Base-by-base conservation (phyloP, 1,284 basidiomycete genomes). In the Boletus smithii region DNA sequence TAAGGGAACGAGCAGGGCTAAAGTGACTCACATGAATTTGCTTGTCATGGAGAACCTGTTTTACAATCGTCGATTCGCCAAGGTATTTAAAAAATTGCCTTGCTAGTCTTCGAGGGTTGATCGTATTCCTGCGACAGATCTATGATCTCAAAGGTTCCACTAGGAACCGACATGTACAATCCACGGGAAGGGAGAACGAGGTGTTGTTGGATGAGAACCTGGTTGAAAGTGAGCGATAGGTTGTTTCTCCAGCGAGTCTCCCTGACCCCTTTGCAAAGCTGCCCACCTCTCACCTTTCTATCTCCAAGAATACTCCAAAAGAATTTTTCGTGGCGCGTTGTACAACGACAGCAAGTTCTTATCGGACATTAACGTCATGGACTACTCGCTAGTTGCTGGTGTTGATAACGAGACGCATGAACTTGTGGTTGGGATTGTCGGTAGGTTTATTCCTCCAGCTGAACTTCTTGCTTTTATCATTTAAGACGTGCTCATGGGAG, bases 11-110 rank as follows among this genome's bases (percentile, higher is more conserved):
- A 79, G 73, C 39, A 86, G 80, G 61, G 80, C 85, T 3, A 91
- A 91, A 65, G 80, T 84, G 8, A 89, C 90, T 18, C 85, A 94
- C 61, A 93, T 98, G 87, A 97, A 98, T 62, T 76, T 98, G 22
- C 73, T 98, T 35, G 92, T 99, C 46, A 98, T 98, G 92, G 92
- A 99, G 69, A 99, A 99, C 61, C 75, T 99, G 11, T 95, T 97
- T 65, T 95, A 97, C 65, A 90, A 94, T 55, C 82, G 91, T 49
- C 79, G 84, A 8, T 94, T 95, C 59, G 81, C 86, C 9, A 92
- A 87, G 75, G 91, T 89, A 59, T 20, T 20, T 62, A 49, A 8
- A 14, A 46, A 7, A n/a, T 7, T 27, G 24, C 37, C 27, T 23
- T 4, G 8, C 6, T 1, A 8, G 8, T 14, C 7, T 37, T 24